Conservation (phyloP, 164 flowering plant species). For the Dillenia suffruticosa region DNA sequence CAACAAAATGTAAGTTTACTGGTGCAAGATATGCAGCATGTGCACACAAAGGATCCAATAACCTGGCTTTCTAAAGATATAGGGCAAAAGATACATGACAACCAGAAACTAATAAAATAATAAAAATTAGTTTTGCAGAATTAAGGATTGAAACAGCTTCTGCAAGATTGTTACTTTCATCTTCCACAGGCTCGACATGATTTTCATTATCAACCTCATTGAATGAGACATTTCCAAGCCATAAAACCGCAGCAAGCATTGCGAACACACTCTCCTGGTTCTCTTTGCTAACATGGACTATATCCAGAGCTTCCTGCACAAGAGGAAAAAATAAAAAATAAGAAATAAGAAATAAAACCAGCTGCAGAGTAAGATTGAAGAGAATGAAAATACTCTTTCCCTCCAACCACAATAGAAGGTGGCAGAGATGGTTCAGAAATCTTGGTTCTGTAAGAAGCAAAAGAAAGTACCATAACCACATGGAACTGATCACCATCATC, state of each 20-base stretch:
- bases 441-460: background rate
- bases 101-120: too few relatives aligned
- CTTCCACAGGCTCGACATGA: slow-evolving; percentile 81
- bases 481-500: slow-evolving; percentile 87
- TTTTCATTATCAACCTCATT: slow-evolving; percentile 84
- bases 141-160: background rate
- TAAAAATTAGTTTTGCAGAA: background rate
- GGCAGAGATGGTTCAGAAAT: background rate
- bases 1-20: too few relatives aligned
- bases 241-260: slow-evolving; percentile 94
- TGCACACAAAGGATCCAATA: too few relatives aligned
- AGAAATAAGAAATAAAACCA: background rate
- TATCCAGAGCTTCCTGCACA: slow-evolving; percentile 86
- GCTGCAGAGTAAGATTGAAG: background rate
- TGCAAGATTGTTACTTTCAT: slow-evolving; percentile 65
- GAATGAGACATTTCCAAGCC: slow-evolving; percentile 94
- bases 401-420: too few relatives aligned
- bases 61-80: background rate
- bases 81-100: background rate
- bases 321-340: background rate
- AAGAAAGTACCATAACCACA: slow-evolving; percentile 52
- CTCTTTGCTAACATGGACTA: slow-evolving; percentile 87
- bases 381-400: background rate
- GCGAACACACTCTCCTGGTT: slow-evolving; percentile 90
- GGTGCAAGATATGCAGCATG: too few relatives aligned